Conservation (phyloP, 164 flowering plant genomes). For the Saururus chinensis region DNA sequence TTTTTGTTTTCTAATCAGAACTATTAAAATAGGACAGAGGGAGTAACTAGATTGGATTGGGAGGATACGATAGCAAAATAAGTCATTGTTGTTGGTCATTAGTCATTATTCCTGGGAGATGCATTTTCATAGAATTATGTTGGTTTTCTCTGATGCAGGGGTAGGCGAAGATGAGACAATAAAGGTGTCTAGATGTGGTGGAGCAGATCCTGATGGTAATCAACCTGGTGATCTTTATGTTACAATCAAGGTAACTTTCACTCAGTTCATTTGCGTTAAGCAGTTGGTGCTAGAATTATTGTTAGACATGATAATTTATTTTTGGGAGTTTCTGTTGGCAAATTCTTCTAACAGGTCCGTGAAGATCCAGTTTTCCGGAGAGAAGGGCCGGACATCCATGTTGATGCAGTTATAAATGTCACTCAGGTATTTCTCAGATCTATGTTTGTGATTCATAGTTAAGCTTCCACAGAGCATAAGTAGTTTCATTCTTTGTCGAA, state of each 20-base stretch:
- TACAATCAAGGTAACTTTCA: slow-evolving; percentile 47
- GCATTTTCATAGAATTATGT: too few relatives aligned
- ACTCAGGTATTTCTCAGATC: slow-evolving; percentile 47
- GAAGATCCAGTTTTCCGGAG: slow-evolving; percentile 93
- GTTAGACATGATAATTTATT: background rate
- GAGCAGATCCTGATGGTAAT: slow-evolving; percentile 93
- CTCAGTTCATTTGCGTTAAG: background rate
- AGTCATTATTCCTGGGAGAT: background rate
- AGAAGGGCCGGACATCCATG: slow-evolving; percentile 90
- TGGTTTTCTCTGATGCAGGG: slow-evolving; percentile 29
- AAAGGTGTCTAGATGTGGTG: slow-evolving; percentile 61
- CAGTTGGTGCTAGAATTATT: background rate
- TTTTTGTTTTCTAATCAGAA: too few relatives aligned
- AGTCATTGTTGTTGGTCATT: too few relatives aligned
- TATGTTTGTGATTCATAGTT: background rate
- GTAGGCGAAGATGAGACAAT: slow-evolving; percentile 66
- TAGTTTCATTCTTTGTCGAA: background rate
- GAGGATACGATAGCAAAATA: too few relatives aligned
- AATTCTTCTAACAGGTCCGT: slow-evolving; percentile 37
- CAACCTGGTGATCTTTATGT: slow-evolving; percentile 94
- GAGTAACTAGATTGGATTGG: too few relatives aligned
- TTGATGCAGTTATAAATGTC: slow-evolving; percentile 65
- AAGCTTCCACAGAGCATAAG: background rate
- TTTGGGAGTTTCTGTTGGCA: background rate
- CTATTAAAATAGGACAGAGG: too few relatives aligned